Percentiles rank a stretch among this genome's conserved stretches.
phyloP scores from a whole-genome alignment of 192 early-diverging fungal genomes.

The Neocallimastix lanati region DNA sequence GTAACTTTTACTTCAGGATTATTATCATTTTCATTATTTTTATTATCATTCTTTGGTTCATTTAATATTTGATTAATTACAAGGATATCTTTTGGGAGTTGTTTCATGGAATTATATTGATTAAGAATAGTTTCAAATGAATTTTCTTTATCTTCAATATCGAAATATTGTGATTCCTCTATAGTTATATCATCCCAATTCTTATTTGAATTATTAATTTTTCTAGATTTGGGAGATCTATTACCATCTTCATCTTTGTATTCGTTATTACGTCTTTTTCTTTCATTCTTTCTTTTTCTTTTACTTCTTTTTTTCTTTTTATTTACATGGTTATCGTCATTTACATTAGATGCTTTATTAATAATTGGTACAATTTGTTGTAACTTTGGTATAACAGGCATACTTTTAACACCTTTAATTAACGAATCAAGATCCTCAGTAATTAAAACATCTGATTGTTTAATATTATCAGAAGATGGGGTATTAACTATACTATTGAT shows the following conservation, averaged over 20 bases:
- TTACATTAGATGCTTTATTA: background rate
- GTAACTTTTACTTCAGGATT: background rate
- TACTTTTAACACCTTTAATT: background rate
- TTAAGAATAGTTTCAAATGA: background rate
- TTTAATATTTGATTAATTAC: background rate
- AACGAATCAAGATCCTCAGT: background rate
- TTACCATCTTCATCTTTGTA: background rate
- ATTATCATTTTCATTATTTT: background rate
- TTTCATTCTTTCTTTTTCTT: background rate
- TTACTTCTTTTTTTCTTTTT: background rate
- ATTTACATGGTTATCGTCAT: background rate
- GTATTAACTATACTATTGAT: background rate
- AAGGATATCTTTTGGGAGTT: background rate
- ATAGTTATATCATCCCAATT: background rate
- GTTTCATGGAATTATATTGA: background rate
- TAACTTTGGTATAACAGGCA: background rate
- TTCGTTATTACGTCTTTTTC: background rate
- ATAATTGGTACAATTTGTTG: background rate
- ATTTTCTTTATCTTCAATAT: background rate
- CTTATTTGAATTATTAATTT: background rate
- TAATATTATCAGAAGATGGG: background rate
- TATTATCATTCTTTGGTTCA: background rate
- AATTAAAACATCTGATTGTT: background rate
- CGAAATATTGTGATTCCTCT: background rate
- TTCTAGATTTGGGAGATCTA: background rate